Evolutionary conservation across 2,329 filamentous ascomycete species (phyloP).

Genomic region (Colletotrichum sp.): DNA sequence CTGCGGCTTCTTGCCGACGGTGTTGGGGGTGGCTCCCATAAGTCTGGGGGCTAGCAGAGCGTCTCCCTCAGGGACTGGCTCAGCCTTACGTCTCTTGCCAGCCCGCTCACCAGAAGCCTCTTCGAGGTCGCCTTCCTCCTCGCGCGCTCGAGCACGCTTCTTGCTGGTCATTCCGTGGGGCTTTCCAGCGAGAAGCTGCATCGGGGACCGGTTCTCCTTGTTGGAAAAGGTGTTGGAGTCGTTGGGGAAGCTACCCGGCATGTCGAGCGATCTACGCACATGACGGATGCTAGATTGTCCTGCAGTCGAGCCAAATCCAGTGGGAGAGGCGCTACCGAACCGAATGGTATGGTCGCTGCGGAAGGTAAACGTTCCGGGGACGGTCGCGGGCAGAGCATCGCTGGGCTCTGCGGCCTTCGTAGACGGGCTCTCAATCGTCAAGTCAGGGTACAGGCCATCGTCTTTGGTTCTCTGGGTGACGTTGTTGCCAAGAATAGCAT

Average conservation of each 20-base stretch:
- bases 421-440: constrained; percentile 32
- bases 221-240: constrained; percentile 39
- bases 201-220: constrained; percentile 60
- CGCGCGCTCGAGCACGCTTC: constrained; percentile 65
- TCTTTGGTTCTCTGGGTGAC: constrained; percentile 28
- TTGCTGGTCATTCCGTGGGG: constrained; percentile 70
- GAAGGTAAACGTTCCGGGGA: constrained; percentile 68
- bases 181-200: constrained; percentile 46
- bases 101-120: constrained; percentile 60
- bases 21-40: constrained; percentile 36
- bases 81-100: constrained; percentile 64
- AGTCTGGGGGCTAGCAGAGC: constrained; percentile 57
- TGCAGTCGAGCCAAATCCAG: constrained; percentile 60
- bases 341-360: constrained; percentile 69
- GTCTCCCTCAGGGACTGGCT: constrained; percentile 54
- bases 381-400: constrained; percentile 39
- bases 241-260: constrained; percentile 63
- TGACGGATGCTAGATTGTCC: constrained; percentile 68
- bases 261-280: constrained; percentile 57
- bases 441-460: constrained; percentile 58
- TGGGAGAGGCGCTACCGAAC: constrained; percentile 53
- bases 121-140: constrained; percentile 63
- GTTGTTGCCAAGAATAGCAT: constrained; percentile 28
- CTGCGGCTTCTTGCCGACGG: constrained; percentile 39
- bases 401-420: constrained; percentile 24